Conservation (phyloP, 805 yeast species). For the Kodamaea neixiangensis region DNA sequence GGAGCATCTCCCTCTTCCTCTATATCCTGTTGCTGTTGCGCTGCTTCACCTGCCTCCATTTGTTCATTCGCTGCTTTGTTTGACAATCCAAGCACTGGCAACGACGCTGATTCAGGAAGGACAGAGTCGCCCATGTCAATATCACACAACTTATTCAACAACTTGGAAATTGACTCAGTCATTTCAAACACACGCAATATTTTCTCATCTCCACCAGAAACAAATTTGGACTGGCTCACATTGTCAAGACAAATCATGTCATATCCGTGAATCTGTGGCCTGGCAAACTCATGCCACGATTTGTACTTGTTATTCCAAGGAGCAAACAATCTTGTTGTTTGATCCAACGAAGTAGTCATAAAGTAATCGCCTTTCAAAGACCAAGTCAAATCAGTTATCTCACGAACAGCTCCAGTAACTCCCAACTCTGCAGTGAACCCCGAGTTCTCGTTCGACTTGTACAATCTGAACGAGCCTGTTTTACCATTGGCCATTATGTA, state of each 20-base stretch:
- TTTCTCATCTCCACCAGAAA: conserved; percentile 96
- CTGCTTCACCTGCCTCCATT: conserved; percentile 39
- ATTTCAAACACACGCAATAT: conserved; percentile 84
- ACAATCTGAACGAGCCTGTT: conserved; percentile 89
- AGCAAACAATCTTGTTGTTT: conserved; percentile 84
- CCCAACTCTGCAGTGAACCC: conserved; percentile 53
- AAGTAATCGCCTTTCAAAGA: conserved; percentile 63
- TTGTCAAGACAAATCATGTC: conserved; percentile 85
- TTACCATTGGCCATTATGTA: conserved; percentile 80
- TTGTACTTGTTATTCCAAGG: conserved; percentile 45
- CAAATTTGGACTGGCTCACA: conserved; percentile 61
- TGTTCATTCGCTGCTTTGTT: conserved; percentile 76
- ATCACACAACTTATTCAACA: conserved; percentile 58
- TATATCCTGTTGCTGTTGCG: conserved; percentile 41
- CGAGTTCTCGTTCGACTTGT: conserved; percentile 47
- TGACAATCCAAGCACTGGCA: conserved; percentile 92
- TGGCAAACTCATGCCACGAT: conserved; percentile 88
- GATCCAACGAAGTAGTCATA: conserved; percentile 82
- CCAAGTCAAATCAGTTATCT: conserved; percentile 82
- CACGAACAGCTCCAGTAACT: conserved; percentile 73
- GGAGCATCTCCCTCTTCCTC: conserved; percentile 35
- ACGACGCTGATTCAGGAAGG: conserved; percentile 81
- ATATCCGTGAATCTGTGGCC: conserved; percentile 98
- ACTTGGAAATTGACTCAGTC: conserved; percentile 72
- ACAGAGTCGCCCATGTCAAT: conserved; percentile 25